phyloP scores from a whole-genome alignment of 805 yeast species.

The Candida khao-thaluensis region DNA sequence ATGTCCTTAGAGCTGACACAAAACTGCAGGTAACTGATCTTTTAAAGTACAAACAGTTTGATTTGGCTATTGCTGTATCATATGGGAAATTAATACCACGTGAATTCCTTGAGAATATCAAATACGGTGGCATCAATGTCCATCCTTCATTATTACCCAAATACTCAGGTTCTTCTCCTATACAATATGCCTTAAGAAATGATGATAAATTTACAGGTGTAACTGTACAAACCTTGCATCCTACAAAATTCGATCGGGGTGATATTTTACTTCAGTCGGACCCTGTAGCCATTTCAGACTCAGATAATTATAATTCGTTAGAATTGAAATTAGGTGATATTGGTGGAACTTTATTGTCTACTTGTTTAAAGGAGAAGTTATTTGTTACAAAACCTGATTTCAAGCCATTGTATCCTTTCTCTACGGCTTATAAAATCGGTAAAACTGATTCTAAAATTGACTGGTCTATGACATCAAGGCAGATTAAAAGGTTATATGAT shows the following conservation, averaged over 20 bases:
- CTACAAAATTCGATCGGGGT: slow-evolving; percentile 82
- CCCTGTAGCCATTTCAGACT: slow-evolving; percentile 35
- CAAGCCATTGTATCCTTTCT: slow-evolving; percentile 30
- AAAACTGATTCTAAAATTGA: slow-evolving; percentile 39
- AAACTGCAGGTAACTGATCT: slow-evolving; percentile 34
- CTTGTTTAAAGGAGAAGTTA: slow-evolving; percentile 41
- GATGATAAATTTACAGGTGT: slow-evolving; percentile 71
- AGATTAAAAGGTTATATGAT: slow-evolving; percentile 42
- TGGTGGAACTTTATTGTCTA: slow-evolving; percentile 61
- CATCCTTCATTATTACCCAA: slow-evolving; percentile 89
- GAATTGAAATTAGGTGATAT: slow-evolving; percentile 50
- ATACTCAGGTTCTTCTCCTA: slow-evolving; percentile 86
- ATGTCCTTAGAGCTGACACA: slow-evolving; percentile 52
- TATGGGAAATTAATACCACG: slow-evolving; percentile 81
- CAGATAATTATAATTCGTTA: slow-evolving; percentile 48
- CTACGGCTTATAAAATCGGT: slow-evolving; percentile 59
- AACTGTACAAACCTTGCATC: slow-evolving; percentile 86
- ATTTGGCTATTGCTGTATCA: slow-evolving; percentile 86
- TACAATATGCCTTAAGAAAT: slow-evolving; percentile 74
- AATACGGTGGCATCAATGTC: slow-evolving; percentile 77
- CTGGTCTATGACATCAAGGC: slow-evolving; percentile 45
- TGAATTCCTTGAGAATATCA: slow-evolving; percentile 45
- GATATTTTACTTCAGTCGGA: slow-evolving; percentile 59
- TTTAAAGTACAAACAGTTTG: slow-evolving; percentile 32
- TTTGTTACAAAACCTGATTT: slow-evolving; percentile 10